Evolutionary conservation across 495 filamentous ascomycete species (phyloP), one percentile per base, ranked within the genome.

Genomic region (Staphylotrichum longicolle): DNA sequence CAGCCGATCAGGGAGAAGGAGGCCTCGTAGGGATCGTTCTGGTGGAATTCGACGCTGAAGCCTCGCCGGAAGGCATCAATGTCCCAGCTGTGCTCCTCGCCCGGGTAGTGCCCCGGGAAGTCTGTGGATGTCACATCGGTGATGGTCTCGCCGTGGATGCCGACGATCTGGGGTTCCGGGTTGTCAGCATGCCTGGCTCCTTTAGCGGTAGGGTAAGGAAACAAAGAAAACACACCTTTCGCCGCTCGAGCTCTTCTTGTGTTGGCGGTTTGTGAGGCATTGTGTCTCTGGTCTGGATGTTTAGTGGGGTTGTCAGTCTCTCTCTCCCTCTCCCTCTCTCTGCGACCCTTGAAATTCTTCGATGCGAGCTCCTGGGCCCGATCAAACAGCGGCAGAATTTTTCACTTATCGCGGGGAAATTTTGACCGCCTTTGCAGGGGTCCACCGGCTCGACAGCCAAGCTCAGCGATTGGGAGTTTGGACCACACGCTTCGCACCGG

Each of bases 1-100:
- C 93, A 74, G 68, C 92, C 91, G 70, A 96, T 86, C 65, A 98
- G 84, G 27, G 92, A 96, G 80, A 98, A 98, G 40, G 87, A 86
- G 60, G 88, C 74, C 67, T 95, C 88, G 72, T 83, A 80, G 45
- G 82, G 82, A 37, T 86, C 80, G 73, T 91, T 91, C 54, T 88
- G 80, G 82, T 96, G 89, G 76, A 95, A 94, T 70, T 91, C 78
- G 72, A 98, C 81, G 20, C 77, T 71, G 73, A 96, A 86, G 57
- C 73, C 79, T 34, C 85, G 70, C 47, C 79, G 78, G 76, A 98
- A 96, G 44, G 84, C 79, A 3, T 89, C 79, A n/a, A 91, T 75
- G 64, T 87, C 82, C 93, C 93, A 99, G 44, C 82, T 77, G 71
- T 96, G 86, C 75, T 95, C 88, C 77, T 99, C 94, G 64, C 89